Conservation (phyloP, 164 flowering plant genomes). For the Litsea cubeba region DNA sequence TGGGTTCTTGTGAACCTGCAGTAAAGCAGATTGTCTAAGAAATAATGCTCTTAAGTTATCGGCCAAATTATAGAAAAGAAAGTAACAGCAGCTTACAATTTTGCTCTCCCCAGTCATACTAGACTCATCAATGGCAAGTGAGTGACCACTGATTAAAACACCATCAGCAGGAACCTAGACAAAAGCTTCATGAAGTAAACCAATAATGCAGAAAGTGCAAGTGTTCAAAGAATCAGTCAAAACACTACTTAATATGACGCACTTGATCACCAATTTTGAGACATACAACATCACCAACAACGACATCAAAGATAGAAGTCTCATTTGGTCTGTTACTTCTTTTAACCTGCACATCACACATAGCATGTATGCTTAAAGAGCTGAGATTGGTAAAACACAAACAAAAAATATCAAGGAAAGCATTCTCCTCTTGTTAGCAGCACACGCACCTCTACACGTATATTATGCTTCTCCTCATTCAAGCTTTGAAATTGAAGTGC, state of each 20-base stretch:
- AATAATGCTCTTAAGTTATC: background rate
- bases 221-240: background rate
- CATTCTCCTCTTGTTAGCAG: background rate
- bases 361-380: background rate
- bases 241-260: background rate
- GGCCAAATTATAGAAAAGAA: background rate
- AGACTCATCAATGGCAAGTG: conserved; percentile 33
- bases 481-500: conserved; percentile 87
- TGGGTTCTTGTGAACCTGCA: conserved; percentile 5
- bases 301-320: conserved; percentile 82
- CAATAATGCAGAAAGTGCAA: background rate
- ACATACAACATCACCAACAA: conserved; percentile 90
- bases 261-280: conserved; percentile 96
- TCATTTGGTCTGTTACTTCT: conserved; percentile 77
- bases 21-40: background rate
- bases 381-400: too few relatives aligned
- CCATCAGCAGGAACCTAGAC: conserved; percentile 43
- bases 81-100: conserved; percentile 1
- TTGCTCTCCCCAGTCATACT: conserved; percentile 44
- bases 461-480: conserved; percentile 91
- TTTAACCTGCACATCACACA: conserved; percentile 39
- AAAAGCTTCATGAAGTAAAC: background rate
- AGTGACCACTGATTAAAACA: conserved; percentile 31
- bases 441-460: conserved; percentile 61
- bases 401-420: background rate